phyloP scores from a whole-genome alignment of 208 protist genomes.

The Crithidia fasciculata region DNA sequence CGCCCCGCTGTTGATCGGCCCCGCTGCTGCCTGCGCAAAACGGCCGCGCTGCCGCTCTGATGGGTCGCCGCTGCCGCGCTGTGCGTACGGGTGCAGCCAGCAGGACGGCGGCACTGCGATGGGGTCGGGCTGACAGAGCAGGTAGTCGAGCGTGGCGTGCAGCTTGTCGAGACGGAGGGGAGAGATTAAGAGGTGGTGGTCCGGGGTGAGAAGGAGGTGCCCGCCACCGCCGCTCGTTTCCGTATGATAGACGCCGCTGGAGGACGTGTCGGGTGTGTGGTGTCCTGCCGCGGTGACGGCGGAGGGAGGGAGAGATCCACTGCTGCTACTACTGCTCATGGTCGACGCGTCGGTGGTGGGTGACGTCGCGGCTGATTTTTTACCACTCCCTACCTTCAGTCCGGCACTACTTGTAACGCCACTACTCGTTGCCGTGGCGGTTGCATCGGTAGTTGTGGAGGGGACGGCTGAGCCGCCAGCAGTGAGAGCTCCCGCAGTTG shows the following conservation, averaged over 20 bases:
- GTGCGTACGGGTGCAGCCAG: conserved; percentile 32
- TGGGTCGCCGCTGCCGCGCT: conserved; percentile 5
- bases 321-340: no score
- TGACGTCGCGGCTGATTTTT: no score
- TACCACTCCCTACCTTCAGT: no score
- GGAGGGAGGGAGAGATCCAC: no score
- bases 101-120: conserved; percentile 33
- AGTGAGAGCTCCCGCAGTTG: neutral
- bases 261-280: neutral
- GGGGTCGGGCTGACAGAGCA: conserved; percentile 54
- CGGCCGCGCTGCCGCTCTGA: neutral
- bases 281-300: neutral
- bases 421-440: no score
- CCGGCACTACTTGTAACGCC: neutral
- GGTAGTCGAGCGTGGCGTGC: conserved; percentile 45
- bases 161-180: conserved; percentile 61
- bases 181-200: conserved; percentile 40
- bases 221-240: conserved; percentile 23
- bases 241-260: neutral
- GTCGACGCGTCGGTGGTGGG: no score
- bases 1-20: neutral
- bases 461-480: no score
- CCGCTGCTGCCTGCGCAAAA: neutral
- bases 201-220: conserved; percentile 21
- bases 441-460: no score